Evolutionary conservation across 495 filamentous ascomycete genomes (phyloP).

Genomic region (Aspergillus sclerotiicarbonarius): DNA sequence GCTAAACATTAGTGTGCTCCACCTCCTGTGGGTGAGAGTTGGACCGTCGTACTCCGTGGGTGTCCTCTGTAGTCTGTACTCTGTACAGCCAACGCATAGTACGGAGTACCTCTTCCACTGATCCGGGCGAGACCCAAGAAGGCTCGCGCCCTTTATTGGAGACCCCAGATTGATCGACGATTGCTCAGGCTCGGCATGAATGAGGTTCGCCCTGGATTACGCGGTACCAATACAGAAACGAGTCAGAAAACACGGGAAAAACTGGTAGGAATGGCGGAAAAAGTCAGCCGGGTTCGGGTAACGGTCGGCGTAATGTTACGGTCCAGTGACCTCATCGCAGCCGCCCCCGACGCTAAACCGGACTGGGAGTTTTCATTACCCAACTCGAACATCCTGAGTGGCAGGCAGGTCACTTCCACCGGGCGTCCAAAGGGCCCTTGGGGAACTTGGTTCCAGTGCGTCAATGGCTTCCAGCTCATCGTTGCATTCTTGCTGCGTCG

Average conservation of each 20-base stretch:
- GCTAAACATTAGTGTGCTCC: not conserved
- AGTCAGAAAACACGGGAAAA: not conserved
- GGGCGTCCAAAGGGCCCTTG: not conserved
- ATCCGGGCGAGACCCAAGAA: too few species aligned
- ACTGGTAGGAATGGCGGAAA: not conserved
- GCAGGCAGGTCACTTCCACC: slow-evolving; percentile 17
- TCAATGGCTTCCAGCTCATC: not conserved
- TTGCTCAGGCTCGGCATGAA: not conserved
- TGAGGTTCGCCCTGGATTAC: not conserved
- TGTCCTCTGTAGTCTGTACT: not conserved
- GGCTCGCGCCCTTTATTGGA: not conserved
- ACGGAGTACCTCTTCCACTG: not conserved
- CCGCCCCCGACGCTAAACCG: slow-evolving; percentile 22
- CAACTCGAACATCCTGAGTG: slow-evolving; percentile 39
- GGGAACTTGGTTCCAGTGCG: too few species aligned
- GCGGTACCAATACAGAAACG: not conserved
- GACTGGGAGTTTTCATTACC: slow-evolving; percentile 40
- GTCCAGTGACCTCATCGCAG: slow-evolving; percentile 7
- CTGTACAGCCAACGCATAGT: not conserved
- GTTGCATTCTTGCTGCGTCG: not conserved
- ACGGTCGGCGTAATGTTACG: slow-evolving; percentile 2
- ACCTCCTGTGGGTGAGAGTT: not conserved
- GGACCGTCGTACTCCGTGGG: not conserved
- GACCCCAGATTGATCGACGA: slow-evolving; percentile 6
- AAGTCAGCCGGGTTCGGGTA: not conserved